Evolutionary conservation across 2,329 filamentous ascomycete species (phyloP).

Genomic region (Colletotrichum karsti): DNA sequence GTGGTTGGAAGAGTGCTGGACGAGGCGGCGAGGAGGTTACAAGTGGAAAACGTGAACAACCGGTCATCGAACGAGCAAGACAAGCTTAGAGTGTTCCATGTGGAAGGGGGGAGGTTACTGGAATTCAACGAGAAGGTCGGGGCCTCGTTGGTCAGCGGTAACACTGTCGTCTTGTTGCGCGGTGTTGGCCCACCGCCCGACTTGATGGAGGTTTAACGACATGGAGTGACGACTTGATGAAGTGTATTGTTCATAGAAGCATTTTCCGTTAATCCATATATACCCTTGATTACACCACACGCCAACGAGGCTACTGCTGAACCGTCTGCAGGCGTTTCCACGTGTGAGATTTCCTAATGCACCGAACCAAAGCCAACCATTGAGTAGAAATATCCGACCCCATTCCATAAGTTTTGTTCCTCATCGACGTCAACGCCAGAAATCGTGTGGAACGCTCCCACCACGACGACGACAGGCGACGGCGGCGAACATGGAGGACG

Average conservation of each 20-base stretch:
- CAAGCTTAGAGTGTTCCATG: constrained; percentile 87
- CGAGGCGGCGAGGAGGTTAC: constrained; percentile 77
- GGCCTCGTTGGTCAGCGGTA: constrained; percentile 76
- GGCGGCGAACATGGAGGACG: too few relatives aligned
- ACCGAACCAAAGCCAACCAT: constrained; percentile 8
- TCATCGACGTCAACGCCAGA: too few relatives aligned
- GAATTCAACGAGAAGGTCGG: constrained; percentile 91
- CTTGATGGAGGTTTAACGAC: constrained; percentile 64
- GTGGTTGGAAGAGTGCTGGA: constrained; percentile 87
- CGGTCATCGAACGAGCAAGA: constrained; percentile 78
- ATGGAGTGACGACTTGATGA: constrained; percentile 20
- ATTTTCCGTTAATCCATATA: constrained; percentile 4
- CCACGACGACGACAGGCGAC: too few relatives aligned
- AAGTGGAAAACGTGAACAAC: constrained; percentile 88
- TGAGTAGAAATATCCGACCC: constrained; percentile 9
- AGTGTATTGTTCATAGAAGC: constrained; percentile 19
- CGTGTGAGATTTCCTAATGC: constrained; percentile 14
- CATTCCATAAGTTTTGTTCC: too few relatives aligned
- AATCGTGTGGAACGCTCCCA: too few relatives aligned
- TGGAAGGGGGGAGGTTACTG: constrained; percentile 86
- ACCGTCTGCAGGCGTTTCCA: not conserved
- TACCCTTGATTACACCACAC: constrained; percentile 20
- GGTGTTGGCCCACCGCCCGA: constrained; percentile 85
- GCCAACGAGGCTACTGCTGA: not conserved
- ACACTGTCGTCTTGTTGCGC: constrained; percentile 88